Evolutionary conservation across 139 green algal genomes (phyloP), one percentile per base, ranked within the genome.

Genomic region (Chlamydomonas sp.): DNA sequence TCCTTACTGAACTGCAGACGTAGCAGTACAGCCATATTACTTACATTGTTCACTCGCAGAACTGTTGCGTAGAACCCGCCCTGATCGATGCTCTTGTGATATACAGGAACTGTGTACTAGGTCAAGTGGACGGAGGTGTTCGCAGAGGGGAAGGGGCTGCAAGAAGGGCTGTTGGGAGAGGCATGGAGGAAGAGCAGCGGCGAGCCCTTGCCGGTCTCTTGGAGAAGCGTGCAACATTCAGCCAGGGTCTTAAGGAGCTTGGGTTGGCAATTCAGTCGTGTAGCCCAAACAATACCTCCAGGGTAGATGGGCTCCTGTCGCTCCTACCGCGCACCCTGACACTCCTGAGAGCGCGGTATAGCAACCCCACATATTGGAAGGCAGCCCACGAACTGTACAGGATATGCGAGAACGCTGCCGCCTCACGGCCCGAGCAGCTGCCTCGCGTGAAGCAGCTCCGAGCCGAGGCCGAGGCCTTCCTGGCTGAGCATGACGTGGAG

Each of bases 161-260:
- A 49, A 49, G 31, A 49, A 49, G 31, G 31, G 31, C 31, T 49
- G 31, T 49, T 49, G 31, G 31, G 31, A 49, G 31, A 49, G 31
- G 31, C 31, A 49, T 49, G 31, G 31, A 49, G 79, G 79, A 84
- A n/a, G 63, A 84, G 9, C 67, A 85, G 16, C 6, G 58, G 2
- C 31, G 58, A 1, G 62, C 17, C 5, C 79, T 86, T 49, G 60
- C 71, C 2, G 9, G 10, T 5, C 14, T 87, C 14, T 18, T 87
- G 8, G 83, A 87, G 31, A 87, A 87, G 31, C 16, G 57, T 4
- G 71, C 62, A 20, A 87, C 83, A n/a, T 87, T 87, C 64, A 10
- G 58, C 9, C 12, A 60, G 2, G 83, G 83, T 1, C 61, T 87
- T 1, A 64, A 64, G 10, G 73, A 74, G 62, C 83, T 87, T 0